Evolutionary conservation across 306 rosid genomes (phyloP), one percentile per base, ranked within the genome.

Genomic region (Glycine latifolia): DNA sequence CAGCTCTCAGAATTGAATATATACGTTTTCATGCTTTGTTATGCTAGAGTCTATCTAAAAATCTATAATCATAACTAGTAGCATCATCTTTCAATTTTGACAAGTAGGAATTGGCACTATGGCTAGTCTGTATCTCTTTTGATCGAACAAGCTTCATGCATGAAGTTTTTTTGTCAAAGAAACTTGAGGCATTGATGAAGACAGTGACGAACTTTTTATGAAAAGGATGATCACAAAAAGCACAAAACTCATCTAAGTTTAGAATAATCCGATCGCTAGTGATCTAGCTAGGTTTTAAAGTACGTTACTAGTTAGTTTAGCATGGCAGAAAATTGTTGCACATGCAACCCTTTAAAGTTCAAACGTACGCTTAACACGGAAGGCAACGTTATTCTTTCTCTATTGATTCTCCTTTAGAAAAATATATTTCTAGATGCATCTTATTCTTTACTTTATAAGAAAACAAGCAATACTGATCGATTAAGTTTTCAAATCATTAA

Each of bases 311-410:
- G 63, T 13, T 87, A 75, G 81, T 53, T 70, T 69, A 80, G 67
- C 73, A 47, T 59, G 73, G 79, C 71, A 62, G 33, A 76, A 68
- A 61, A 73, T 83, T 77, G 81, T 71, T 76, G 78, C 85, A 49
- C 81, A 89, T 85, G 88, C 73, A 74, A 81, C 13, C 83, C 60
- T 86, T 26, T 44, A 77, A 77, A 80, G 83, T 67, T 74, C 76
- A 79, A 80, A 84, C 54, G 70, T 63, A 63, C 70, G 70, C 80
- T 84, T 84, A 63, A 84, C 69, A 67, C 74, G 75, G 70, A 84
- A 71, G 82, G 73, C 54, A 84, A 76, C 72, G 12, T 5, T 58
- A 13, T 41, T 47, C 43, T 4, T 39, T 39, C 43, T 39, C 43
- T 5, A 3, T 39, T 39, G 44, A 39, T 39, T 39, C 54, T 75